phyloP scores from a whole-genome alignment of 225 moss, liverwort and hornwort genomes.

The Bryoerythrophyllum caledonicum region DNA sequence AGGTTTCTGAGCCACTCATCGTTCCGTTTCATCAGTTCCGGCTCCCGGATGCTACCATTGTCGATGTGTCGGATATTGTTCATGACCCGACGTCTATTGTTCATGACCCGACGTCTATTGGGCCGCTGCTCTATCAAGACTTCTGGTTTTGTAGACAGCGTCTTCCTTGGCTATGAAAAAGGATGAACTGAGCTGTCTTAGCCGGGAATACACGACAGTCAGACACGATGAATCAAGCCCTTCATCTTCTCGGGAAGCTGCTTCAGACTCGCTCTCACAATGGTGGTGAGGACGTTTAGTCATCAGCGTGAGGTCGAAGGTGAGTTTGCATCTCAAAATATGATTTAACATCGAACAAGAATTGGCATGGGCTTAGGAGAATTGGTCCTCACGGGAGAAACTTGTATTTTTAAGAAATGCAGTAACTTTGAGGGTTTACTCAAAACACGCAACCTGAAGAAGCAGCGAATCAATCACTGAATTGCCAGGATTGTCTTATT shows the following conservation, averaged over 20 bases:
- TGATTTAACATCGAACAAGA: too few species aligned
- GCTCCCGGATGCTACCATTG: conserved; percentile 34
- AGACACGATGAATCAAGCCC: background rate
- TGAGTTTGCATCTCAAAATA: background rate
- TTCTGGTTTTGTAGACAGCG: conserved; percentile 45
- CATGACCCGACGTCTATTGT: conserved; percentile 15
- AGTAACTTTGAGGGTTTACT: too few species aligned
- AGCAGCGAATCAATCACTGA: too few species aligned
- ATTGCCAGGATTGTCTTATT: too few species aligned
- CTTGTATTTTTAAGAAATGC: too few species aligned
- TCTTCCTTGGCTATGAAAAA: conserved; percentile 34
- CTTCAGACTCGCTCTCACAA: background rate
- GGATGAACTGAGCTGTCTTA: background rate
- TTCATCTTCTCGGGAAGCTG: background rate
- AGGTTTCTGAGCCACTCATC: conserved; percentile 17
- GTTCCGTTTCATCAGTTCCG: conserved; percentile 23
- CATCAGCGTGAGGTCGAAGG: background rate
- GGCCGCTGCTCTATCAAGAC: conserved; percentile 23
- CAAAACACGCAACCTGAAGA: too few species aligned
- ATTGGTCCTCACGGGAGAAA: too few species aligned
- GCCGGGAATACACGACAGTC: background rate
- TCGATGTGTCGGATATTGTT: conserved; percentile 33
- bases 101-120: conserved; percentile 11
- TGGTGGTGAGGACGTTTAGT: background rate
- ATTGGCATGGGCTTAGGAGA: too few species aligned